phyloP scores from a whole-genome alignment of 768 basidiomycete species.

The Tephrocybe rancida region DNA sequence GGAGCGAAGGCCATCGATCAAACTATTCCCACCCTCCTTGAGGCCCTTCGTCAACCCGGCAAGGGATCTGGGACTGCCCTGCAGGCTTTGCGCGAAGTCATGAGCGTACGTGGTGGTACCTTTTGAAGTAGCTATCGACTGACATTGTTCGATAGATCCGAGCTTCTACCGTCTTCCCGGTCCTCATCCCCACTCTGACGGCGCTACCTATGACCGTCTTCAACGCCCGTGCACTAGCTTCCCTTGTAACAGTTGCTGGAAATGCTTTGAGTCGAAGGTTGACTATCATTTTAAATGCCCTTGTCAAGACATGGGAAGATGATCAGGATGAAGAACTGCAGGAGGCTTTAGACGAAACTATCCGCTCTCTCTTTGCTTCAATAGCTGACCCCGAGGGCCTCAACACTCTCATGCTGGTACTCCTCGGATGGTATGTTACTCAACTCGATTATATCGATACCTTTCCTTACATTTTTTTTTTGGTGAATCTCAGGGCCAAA shows the following conservation, averaged over 20 bases:
- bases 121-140: no score
- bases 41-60: slow-evolving; percentile 91
- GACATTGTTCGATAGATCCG: slow-evolving; percentile 68
- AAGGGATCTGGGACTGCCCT: slow-evolving; percentile 92
- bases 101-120: slow-evolving; percentile 63
- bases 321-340: slow-evolving; percentile 70
- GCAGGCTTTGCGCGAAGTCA: slow-evolving; percentile 91
- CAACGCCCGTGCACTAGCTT: slow-evolving; percentile 89
- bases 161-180: slow-evolving; percentile 94
- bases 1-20: slow-evolving; percentile 93
- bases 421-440: slow-evolving; percentile 80
- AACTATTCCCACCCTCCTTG: slow-evolving; percentile 92
- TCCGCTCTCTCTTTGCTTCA: slow-evolving; percentile 74
- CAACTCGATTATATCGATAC: not conserved
- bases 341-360: slow-evolving; percentile 73
- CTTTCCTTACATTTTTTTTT: not conserved
- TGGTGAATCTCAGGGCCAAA: slow-evolving; percentile 79
- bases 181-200: slow-evolving; percentile 91
- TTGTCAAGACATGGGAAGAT: slow-evolving; percentile 78
- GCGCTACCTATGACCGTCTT: slow-evolving; percentile 91
- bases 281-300: slow-evolving; percentile 73
- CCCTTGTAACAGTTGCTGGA: slow-evolving; percentile 93
- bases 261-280: slow-evolving; percentile 85
- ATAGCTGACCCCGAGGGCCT: slow-evolving; percentile 87
- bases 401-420: slow-evolving; percentile 84